phyloP scores from a whole-genome alignment of 2,329 filamentous ascomycete species.

The Dothistroma septosporum region DNA sequence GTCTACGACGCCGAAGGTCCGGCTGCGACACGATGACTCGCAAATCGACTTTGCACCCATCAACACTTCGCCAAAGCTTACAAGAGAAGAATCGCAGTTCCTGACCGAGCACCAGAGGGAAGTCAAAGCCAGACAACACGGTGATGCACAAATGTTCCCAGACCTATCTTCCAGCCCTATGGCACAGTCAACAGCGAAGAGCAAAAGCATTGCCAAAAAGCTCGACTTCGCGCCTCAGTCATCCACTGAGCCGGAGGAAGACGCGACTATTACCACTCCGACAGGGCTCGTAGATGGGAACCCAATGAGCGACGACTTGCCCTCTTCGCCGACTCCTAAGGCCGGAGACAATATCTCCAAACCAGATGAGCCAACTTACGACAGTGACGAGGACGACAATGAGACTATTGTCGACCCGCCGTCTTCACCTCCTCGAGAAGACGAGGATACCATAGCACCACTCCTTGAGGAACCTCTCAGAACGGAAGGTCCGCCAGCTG shows the following conservation, averaged over 20 bases:
- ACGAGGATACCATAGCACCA: constrained; percentile 3
- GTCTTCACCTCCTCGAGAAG: constrained; percentile 27
- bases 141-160: constrained; percentile 63
- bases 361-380: background rate
- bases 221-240: constrained; percentile 26
- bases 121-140: constrained; percentile 65
- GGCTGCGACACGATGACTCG: constrained; percentile 72
- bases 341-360: constrained; percentile 22
- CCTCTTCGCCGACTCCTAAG: constrained; percentile 51
- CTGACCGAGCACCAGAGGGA: constrained; percentile 78
- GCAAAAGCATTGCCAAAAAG: constrained; percentile 22
- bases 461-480: background rate
- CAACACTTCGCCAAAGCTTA: constrained; percentile 49
- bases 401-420: constrained; percentile 22
- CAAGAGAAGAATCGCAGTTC: constrained; percentile 60
- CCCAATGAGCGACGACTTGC: constrained; percentile 45
- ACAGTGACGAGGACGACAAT: constrained; percentile 17
- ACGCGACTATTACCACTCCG: constrained; percentile 39
- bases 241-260: background rate
- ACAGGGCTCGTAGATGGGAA: constrained; percentile 37
- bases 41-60: constrained; percentile 74
- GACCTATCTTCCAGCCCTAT: constrained; percentile 58
- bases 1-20: constrained; percentile 41
- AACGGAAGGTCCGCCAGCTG: background rate
- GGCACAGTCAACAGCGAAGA: constrained; percentile 24